These are phyloP conservation scores for Stereocaulon alpinum DNA, from an alignment of 495 filamentous ascomycete genomes.

Conservation along the genomic window DNA sequence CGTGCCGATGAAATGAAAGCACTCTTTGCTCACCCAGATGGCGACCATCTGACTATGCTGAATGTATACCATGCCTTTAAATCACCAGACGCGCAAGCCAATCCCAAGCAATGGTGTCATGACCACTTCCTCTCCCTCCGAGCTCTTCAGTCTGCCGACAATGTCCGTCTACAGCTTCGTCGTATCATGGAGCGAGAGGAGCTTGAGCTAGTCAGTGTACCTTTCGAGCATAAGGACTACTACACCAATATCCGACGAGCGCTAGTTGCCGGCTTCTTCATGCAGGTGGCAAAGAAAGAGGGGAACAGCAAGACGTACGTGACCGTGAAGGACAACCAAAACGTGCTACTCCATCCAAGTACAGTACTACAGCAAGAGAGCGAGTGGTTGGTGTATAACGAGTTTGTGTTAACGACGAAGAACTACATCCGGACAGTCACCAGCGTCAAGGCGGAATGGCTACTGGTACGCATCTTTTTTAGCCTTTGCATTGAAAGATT, in stretches of 20 bases:
- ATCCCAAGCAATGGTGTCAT: slow-evolving; percentile 86
- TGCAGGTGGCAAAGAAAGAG: slow-evolving; percentile 97
- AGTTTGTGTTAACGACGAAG: slow-evolving; percentile 95
- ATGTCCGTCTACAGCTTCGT: slow-evolving; percentile 80
- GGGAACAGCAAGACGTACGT: slow-evolving; percentile 66
- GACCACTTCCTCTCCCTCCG: slow-evolving; percentile 93
- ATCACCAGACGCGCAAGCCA: slow-evolving; percentile 54
- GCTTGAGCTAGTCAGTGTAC: slow-evolving; percentile 73
- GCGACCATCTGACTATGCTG: slow-evolving; percentile 90
- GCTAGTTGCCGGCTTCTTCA: slow-evolving; percentile 95
- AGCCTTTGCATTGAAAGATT: not conserved
- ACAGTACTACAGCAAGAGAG: slow-evolving; percentile 75
- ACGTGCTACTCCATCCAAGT: slow-evolving; percentile 84
- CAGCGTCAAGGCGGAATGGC: slow-evolving; percentile 66
- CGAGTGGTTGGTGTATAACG: slow-evolving; percentile 98
- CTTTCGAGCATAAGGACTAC: slow-evolving; percentile 93
- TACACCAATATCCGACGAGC: slow-evolving; percentile 94
- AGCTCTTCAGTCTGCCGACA: slow-evolving; percentile 82
- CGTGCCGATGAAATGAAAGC: slow-evolving; percentile 97
- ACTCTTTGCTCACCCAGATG: slow-evolving; percentile 83
- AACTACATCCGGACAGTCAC: slow-evolving; percentile 73
- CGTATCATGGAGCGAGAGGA: slow-evolving; percentile 92
- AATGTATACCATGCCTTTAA: slow-evolving; percentile 99
- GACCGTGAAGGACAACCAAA: slow-evolving; percentile 90
- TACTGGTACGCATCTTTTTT: slow-evolving; percentile 55